phyloP scores from a whole-genome alignment of 176 grass and related monocot species.

The Raddia guianensis region DNA sequence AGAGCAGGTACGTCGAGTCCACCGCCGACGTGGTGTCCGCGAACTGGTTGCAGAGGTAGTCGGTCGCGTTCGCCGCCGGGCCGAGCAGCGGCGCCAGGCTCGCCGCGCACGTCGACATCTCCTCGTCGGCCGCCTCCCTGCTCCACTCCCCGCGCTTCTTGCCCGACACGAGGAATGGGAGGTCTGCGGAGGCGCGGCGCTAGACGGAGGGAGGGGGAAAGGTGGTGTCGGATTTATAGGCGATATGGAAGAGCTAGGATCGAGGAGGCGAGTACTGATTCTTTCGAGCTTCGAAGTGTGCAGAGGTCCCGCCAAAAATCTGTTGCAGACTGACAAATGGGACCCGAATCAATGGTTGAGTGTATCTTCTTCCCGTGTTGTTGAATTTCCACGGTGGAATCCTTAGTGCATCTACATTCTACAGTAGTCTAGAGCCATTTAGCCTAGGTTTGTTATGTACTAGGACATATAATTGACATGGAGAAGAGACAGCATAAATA shows the following conservation, averaged over 20 bases:
- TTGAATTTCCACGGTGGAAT: background rate
- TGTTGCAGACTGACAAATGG: background rate
- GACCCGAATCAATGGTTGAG: background rate
- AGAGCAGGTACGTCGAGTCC: conserved; percentile 80
- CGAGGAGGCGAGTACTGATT: background rate
- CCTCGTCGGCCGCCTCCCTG: background rate
- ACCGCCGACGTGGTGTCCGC: conserved; percentile 63
- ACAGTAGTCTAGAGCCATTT: too few species aligned
- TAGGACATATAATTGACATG: too few species aligned
- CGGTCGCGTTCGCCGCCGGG: conserved; percentile 51
- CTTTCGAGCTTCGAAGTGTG: conserved; percentile 36
- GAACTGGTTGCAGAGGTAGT: conserved; percentile 66
- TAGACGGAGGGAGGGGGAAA: background rate
- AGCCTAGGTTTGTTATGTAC: too few species aligned
- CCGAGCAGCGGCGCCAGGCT: conserved; percentile 52
- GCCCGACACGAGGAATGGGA: background rate
- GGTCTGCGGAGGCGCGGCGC: background rate
- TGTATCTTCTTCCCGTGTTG: background rate
- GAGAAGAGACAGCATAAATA: too few species aligned
- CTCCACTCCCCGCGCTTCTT: background rate
- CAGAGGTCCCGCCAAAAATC: background rate
- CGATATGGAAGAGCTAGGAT: background rate
- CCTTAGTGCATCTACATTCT: too few species aligned
- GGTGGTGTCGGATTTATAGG: conserved; percentile 49
- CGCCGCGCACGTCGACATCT: conserved; percentile 55